Conservation (phyloP, 83 land plant species). For the Picea abies region DNA sequence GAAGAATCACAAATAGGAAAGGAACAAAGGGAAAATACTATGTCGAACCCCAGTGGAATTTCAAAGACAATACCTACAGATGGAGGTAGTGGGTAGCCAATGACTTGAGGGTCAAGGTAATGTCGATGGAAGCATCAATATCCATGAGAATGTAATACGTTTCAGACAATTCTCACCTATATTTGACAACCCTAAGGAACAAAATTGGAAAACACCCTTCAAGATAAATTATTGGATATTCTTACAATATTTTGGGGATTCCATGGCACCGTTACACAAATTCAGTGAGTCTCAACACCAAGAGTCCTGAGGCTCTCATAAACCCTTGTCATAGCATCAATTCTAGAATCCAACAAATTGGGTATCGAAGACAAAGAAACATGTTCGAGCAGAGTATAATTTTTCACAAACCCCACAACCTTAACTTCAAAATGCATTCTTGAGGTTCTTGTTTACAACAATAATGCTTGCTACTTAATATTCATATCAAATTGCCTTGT, state of each 20-base stretch:
- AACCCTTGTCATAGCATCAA: not conserved
- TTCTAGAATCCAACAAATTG: not conserved
- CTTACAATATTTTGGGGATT: too few relatives aligned
- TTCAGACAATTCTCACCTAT: constrained; percentile 33
- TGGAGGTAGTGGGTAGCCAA: too few relatives aligned
- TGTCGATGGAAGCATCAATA: not conserved
- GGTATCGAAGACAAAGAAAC: constrained; percentile 25
- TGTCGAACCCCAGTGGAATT: not conserved
- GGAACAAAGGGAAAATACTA: too few relatives aligned
- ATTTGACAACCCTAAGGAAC: constrained; percentile 24
- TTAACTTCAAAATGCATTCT: too few relatives aligned
- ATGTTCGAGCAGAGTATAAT: not conserved
- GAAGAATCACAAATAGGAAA: too few relatives aligned
- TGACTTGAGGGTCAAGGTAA: too few relatives aligned
- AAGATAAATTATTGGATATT: constrained; percentile 7
- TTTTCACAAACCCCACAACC: too few relatives aligned
- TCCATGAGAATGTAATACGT: constrained; percentile 20
- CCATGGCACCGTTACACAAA: not conserved
- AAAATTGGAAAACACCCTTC: constrained; percentile 33
- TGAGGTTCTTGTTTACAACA: too few relatives aligned
- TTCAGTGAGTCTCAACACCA: constrained; percentile 21
- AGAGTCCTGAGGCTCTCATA: constrained; percentile 21
- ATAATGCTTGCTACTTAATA: too few relatives aligned
- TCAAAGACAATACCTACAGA: too few relatives aligned
- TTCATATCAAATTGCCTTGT: too few relatives aligned